Conservation (phyloP, 208 protist species). For the Acanthamoeba castellanii region DNA sequence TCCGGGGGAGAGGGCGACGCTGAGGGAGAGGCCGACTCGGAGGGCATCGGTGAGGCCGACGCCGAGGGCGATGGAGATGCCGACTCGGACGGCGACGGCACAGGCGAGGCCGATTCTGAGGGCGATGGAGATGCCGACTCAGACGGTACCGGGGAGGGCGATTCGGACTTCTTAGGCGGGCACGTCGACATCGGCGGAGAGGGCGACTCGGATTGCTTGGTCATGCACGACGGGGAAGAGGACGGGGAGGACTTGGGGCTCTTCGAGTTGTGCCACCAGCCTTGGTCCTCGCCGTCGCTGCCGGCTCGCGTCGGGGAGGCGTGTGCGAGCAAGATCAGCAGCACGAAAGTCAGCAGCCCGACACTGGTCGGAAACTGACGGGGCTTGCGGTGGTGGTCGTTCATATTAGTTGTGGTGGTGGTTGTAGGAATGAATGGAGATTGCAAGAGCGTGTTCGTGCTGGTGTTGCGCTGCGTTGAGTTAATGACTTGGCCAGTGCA, state of each 20-base stretch:
- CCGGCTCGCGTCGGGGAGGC: background rate
- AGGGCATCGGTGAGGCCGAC: background rate
- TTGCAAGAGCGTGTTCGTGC: background rate
- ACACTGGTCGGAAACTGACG: background rate
- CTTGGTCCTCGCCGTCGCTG: background rate
- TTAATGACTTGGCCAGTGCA: background rate
- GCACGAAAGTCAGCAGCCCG: background rate
- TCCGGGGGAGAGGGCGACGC: background rate
- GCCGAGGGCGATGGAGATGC: slow-evolving; percentile 9
- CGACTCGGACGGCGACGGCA: background rate
- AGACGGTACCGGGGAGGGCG: background rate
- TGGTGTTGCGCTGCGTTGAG: too few species aligned
- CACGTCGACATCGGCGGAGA: background rate
- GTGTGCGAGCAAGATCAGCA: background rate
- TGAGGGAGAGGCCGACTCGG: background rate
- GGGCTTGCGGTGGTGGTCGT: background rate
- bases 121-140: background rate
- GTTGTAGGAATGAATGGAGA: background rate
- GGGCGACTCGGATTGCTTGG: background rate
- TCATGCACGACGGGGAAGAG: background rate
- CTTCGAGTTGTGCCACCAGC: background rate
- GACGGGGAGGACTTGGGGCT: background rate
- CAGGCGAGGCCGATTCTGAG: background rate
- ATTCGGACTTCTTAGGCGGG: background rate
- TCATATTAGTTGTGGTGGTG: background rate